These are phyloP conservation scores for Pyricularia grisea DNA, from an alignment of 2,329 filamentous ascomycete species.

Conservation along the genomic window DNA sequence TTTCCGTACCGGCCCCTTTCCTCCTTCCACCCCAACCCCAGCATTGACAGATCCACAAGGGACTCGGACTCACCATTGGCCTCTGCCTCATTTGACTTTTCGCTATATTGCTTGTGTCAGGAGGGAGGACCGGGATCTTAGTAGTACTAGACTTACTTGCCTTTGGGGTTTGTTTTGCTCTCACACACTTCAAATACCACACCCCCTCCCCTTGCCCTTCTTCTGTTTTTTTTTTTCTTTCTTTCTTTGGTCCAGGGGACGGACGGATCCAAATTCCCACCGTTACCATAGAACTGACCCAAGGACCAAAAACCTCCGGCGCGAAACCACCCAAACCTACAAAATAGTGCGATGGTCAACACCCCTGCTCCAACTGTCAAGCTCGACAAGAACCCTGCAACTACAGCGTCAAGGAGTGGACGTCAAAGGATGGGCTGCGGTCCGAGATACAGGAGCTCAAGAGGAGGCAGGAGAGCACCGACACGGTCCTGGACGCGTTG, in stretches of 20 bases:
- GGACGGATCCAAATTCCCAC: not conserved
- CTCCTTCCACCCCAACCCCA: not conserved
- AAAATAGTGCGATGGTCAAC: conserved; percentile 1
- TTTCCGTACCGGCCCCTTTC: not conserved
- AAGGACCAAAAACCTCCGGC: not conserved
- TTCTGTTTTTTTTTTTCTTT: no score
- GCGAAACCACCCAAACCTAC: not conserved
- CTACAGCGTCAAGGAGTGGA: not conserved
- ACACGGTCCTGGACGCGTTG: not conserved
- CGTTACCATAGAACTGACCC: not conserved
- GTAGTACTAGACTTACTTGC: not conserved
- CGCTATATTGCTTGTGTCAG: not conserved
- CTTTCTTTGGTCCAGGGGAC: no score
- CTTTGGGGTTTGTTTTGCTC: no score
- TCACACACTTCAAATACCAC: not conserved
- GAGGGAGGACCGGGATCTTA: not conserved
- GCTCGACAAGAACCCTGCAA: not conserved
- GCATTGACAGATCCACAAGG: not conserved
- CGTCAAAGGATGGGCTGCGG: conserved; percentile 4
- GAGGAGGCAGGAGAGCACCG: not conserved
- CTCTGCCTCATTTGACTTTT: not conserved
- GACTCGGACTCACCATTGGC: not conserved
- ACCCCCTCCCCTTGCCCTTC: not conserved
- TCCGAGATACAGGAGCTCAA: conserved; percentile 1
- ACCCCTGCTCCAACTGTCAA: conserved; percentile 2